These are phyloP conservation scores for Globisporangium cederbergense DNA, from an alignment of 352 stramenopile genomes.

Conservation along the genomic window DNA sequence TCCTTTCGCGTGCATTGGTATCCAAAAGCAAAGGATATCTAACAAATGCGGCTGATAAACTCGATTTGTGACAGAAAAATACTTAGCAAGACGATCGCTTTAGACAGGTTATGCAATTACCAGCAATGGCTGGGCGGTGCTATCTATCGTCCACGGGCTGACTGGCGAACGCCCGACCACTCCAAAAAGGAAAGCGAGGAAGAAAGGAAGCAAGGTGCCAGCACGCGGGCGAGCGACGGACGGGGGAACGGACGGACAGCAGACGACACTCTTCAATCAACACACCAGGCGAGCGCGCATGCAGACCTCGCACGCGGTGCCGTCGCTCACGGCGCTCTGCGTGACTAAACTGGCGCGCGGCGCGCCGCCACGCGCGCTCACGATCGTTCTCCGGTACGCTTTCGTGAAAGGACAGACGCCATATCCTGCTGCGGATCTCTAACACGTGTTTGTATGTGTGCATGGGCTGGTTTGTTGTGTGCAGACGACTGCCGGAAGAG, in stretches of 20 bases:
- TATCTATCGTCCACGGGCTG: neutral
- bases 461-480: neutral
- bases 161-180: neutral
- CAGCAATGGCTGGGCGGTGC: no score
- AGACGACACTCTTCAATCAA: neutral
- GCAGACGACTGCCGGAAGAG: constrained; percentile 75
- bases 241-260: neutral
- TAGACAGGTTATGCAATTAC: no score
- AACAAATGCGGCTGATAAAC: no score
- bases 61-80: no score
- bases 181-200: constrained; percentile 5
- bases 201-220: neutral
- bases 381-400: constrained; percentile 55
- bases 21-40: neutral
- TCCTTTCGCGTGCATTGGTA: neutral
- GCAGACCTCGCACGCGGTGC: constrained; percentile 19
- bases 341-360: constrained; percentile 50
- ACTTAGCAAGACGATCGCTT: no score
- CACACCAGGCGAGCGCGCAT: neutral
- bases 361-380: constrained; percentile 53
- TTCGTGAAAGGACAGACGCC: neutral
- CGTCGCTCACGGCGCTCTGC: constrained; percentile 59
- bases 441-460: neutral
- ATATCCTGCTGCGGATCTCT: neutral
- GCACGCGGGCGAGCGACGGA: neutral